Conservation (phyloP, 768 basidiomycete species). For the Trichaptum fuscoviolaceum region DNA sequence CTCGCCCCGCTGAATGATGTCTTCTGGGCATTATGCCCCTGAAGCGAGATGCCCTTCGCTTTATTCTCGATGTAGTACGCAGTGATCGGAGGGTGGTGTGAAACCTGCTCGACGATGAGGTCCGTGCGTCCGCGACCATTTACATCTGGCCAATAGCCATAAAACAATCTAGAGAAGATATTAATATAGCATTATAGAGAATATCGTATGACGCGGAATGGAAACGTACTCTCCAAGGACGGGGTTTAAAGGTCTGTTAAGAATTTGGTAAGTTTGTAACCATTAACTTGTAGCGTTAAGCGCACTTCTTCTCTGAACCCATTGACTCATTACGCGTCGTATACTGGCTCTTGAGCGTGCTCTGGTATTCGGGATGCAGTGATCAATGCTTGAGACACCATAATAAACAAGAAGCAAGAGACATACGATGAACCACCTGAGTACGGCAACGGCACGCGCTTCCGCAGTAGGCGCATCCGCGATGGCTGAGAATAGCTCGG, state of each 20-base stretch:
- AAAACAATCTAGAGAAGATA: slow-evolving; percentile 58
- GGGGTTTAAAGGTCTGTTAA: slow-evolving; percentile 82
- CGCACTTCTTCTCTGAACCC: slow-evolving; percentile 96
- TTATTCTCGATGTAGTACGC: slow-evolving; percentile 85
- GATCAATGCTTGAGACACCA: background rate
- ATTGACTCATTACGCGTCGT: slow-evolving; percentile 92
- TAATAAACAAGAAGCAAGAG: background rate
- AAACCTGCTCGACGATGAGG: slow-evolving; percentile 91
- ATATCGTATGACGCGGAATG: background rate
- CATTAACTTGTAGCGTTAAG: slow-evolving; percentile 9
- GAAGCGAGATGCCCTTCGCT: slow-evolving; percentile 65
- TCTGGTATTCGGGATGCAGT: slow-evolving; percentile 33
- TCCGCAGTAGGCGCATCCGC: slow-evolving; percentile 70
- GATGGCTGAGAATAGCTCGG: slow-evolving; percentile 84
- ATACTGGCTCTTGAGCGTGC: slow-evolving; percentile 93
- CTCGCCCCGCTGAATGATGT: slow-evolving; percentile 76
- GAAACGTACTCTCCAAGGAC: slow-evolving; percentile 81
- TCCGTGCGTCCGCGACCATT: slow-evolving; percentile 73
- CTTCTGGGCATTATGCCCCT: slow-evolving; percentile 93
- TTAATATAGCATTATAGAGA: background rate
- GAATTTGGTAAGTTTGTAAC: slow-evolving; percentile 10
- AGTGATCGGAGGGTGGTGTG: slow-evolving; percentile 89
- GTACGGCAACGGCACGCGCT: slow-evolving; percentile 71
- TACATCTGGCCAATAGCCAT: slow-evolving; percentile 78
- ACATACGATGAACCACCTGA: slow-evolving; percentile 91